Percentiles rank a stretch among this genome's conserved stretches.
phyloP scores from a whole-genome alignment of 1,139 yeast genomes.

The Diutina scorzettiae region DNA sequence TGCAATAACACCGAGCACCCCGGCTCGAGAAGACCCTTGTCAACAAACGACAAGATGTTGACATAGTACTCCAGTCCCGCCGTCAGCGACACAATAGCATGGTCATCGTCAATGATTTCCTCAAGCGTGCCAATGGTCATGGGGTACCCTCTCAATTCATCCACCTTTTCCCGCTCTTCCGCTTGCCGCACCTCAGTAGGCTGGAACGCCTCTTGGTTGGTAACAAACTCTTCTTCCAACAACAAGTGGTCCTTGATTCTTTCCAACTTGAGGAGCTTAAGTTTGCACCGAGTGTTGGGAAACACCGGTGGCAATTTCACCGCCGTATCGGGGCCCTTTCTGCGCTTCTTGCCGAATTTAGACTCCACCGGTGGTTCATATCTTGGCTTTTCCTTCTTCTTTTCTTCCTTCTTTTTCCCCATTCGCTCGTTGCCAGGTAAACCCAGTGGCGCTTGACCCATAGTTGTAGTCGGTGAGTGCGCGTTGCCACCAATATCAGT shows the following conservation, averaged over 20 bases:
- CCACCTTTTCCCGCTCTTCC: conserved; percentile 90
- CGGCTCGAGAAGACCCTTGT: conserved; percentile 90
- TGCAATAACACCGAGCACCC: conserved; percentile 96
- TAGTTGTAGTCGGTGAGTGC: not conserved
- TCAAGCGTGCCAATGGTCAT: conserved; percentile 95
- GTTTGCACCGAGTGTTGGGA: conserved; percentile 89
- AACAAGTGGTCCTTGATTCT: conserved; percentile 92
- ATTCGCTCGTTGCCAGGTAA: conserved; percentile 45
- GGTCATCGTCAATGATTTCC: conserved; percentile 96
- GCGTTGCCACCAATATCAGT: too few species aligned
- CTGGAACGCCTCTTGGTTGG: conserved; percentile 87
- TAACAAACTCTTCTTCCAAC: conserved; percentile 91
- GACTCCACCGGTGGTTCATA: conserved; percentile 98
- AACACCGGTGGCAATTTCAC: conserved; percentile 76
- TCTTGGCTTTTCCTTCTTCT: conserved; percentile 80
- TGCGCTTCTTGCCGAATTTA: conserved; percentile 78
- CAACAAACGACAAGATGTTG: conserved; percentile 92
- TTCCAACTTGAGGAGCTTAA: conserved; percentile 83
- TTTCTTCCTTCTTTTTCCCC: conserved; percentile 63
- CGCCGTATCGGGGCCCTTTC: conserved; percentile 85
- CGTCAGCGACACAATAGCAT: conserved; percentile 92
- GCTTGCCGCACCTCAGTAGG: conserved; percentile 96
- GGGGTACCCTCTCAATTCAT: conserved; percentile 92
- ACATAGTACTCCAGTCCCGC: conserved; percentile 98
- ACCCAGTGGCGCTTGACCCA: conserved; percentile 49